A percentile compares a stretch with the other conserved stretches of the same genome.
Evolutionary conservation across 306 rosid genomes (phyloP).

Genomic region (Senna siamea): DNA sequence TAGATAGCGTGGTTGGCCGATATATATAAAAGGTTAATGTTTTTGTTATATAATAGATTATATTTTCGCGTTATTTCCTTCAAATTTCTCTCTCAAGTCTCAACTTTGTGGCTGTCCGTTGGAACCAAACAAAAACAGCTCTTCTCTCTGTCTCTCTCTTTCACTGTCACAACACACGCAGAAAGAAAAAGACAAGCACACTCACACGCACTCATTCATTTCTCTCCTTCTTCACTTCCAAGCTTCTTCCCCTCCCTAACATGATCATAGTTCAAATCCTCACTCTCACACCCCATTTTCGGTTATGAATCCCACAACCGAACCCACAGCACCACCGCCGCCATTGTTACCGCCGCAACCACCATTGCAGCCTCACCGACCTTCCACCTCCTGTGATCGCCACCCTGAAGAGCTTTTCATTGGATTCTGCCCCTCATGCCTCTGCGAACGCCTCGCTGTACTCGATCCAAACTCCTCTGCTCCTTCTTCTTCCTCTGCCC

Average conservation of each 20-base stretch:
- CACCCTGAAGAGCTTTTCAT: constrained; percentile 78
- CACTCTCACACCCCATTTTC: constrained; percentile 40
- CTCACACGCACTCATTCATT: neutral
- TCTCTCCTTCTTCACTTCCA: constrained; percentile 10
- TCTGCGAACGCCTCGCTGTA: constrained; percentile 77
- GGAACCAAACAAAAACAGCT: constrained; percentile 49
- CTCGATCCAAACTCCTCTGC: constrained; percentile 61
- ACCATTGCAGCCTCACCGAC: constrained; percentile 65
- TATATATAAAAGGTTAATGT: too few relatives aligned
- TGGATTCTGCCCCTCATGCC: constrained; percentile 85
- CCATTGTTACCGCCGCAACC: constrained; percentile 55
- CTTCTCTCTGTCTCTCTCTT: constrained; percentile 3
- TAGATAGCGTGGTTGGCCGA: too few relatives aligned
- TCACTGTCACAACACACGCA: neutral
- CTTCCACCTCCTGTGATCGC: constrained; percentile 59
- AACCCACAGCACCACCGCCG: constrained; percentile 44
- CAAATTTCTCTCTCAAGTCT: neutral
- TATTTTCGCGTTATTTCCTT: constrained; percentile 25
- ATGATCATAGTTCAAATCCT: constrained; percentile 56
- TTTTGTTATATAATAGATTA: neutral
- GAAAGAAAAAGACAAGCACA: neutral
- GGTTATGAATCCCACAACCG: constrained; percentile 84
- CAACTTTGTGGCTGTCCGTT: constrained; percentile 50
- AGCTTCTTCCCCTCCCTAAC: constrained; percentile 39
- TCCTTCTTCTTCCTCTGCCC: constrained; percentile 55